Evolutionary conservation across 257 asterid genomes (phyloP).

Genomic region (Orobanche coerulescens): DNA sequence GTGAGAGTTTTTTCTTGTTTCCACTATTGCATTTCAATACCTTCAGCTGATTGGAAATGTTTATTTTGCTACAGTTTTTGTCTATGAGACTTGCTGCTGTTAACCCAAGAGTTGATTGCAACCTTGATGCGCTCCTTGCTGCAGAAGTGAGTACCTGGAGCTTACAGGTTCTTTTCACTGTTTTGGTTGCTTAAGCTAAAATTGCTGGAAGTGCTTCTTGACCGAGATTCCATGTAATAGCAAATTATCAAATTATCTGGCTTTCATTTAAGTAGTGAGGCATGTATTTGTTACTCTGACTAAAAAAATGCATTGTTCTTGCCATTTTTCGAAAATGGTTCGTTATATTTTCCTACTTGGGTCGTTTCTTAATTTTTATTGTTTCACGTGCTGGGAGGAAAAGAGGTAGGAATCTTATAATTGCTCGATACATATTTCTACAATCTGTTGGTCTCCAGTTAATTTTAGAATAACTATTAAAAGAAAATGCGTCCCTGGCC

Average conservation of each 20-base stretch:
- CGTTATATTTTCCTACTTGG: not conserved
- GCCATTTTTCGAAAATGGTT: not conserved
- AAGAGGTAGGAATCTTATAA: not conserved
- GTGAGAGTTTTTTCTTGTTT: not conserved
- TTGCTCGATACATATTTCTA: not conserved
- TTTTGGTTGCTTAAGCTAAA: conserved; percentile 14
- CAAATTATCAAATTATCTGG: not conserved
- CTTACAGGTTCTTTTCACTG: not conserved
- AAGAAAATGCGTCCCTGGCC: too few relatives aligned
- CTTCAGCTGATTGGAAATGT: conserved; percentile 15
- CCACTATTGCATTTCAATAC: not conserved
- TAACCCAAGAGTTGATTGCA: conserved; percentile 66
- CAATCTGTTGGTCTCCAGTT: too few relatives aligned
- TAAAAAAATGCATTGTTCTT: not conserved
- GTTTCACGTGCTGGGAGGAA: too few relatives aligned
- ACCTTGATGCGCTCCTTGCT: conserved; percentile 55
- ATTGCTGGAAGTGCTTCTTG: not conserved
- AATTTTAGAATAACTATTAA: too few relatives aligned
- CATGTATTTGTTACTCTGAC: not conserved
- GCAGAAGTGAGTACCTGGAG: conserved; percentile 49
- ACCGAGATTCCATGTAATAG: not conserved
- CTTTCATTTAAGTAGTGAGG: not conserved
- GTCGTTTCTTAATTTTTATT: not conserved
- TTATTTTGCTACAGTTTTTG: conserved; percentile 46
- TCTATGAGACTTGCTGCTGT: conserved; percentile 95